These are phyloP conservation scores for Penicillium oxalicum DNA, from an alignment of 2,329 filamentous ascomycete genomes.

Conservation along the genomic window DNA sequence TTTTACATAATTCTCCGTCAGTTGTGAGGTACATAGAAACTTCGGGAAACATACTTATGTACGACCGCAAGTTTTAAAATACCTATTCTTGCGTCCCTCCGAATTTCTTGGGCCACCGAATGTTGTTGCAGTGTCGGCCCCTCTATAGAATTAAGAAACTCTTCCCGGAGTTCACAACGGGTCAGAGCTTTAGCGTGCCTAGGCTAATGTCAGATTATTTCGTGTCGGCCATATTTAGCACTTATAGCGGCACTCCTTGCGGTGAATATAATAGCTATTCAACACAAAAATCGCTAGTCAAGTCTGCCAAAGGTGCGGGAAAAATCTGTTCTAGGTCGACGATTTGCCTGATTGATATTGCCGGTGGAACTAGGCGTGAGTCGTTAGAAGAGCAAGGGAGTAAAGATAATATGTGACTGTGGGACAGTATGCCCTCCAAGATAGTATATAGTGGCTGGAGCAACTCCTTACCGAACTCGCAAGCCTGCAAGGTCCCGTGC, in stretches of 20 bases:
- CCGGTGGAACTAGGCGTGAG: neutral
- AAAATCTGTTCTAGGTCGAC: neutral
- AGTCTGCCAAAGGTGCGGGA: neutral
- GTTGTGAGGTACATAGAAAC: neutral
- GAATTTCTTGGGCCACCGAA: neutral
- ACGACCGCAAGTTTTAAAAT: neutral
- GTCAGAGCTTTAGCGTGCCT: neutral
- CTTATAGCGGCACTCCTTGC: too few relatives aligned
- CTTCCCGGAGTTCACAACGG: neutral
- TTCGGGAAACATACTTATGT: neutral
- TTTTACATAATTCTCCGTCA: neutral
- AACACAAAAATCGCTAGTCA: neutral
- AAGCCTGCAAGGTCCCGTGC: neutral
- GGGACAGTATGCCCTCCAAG: neutral
- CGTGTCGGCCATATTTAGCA: neutral
- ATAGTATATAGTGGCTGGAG: neutral
- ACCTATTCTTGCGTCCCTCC: neutral
- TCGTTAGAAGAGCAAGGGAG: neutral
- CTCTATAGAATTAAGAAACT: neutral
- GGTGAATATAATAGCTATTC: neutral
- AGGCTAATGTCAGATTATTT: neutral
- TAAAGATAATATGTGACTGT: neutral
- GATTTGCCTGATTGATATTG: neutral
- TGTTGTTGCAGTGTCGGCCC: neutral
- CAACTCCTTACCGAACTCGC: neutral